Conservation (phyloP, 768 basidiomycete genomes). For the Dendrothele bispora region DNA sequence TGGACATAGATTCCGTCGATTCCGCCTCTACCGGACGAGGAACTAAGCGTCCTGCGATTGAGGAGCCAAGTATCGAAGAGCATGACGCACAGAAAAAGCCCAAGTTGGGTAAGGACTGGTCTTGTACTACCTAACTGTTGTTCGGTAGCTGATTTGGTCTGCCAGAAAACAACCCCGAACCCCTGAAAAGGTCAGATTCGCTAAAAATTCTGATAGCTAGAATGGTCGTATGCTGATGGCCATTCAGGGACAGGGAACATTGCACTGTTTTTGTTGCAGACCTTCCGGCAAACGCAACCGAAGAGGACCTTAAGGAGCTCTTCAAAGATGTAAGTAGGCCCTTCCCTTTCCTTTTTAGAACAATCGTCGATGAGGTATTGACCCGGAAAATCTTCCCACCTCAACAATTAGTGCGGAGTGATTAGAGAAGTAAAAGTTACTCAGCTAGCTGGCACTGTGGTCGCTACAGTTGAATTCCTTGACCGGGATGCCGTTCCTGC, state of each 20-base stretch:
- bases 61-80: constrained; percentile 36
- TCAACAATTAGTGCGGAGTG: constrained; percentile 69
- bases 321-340: constrained; percentile 86
- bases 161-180: constrained; percentile 43
- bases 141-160: constrained; percentile 1
- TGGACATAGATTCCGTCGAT: constrained; percentile 48
- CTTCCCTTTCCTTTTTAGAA: not conserved
- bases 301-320: constrained; percentile 65
- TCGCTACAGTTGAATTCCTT: constrained; percentile 43
- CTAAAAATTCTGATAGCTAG: not conserved
- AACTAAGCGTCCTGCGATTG: constrained; percentile 67
- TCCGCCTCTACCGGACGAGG: constrained; percentile 31
- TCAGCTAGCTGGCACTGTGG: constrained; percentile 46
- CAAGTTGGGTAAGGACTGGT: constrained; percentile 48
- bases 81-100: constrained; percentile 59
- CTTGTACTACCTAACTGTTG: constrained; percentile 2
- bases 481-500: constrained; percentile 76
- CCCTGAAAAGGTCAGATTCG: constrained; percentile 58
- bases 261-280: constrained; percentile 86
- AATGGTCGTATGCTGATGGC: constrained; percentile 1
- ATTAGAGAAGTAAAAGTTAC: constrained; percentile 86
- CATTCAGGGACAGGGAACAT: constrained; percentile 87
- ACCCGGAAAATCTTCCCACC: not conserved
- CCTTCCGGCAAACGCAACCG: constrained; percentile 52
- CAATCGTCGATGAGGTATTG: not conserved